These are phyloP conservation scores for Candida chilensis DNA, from an alignment of 805 yeast species.

Conservation along the genomic window DNA sequence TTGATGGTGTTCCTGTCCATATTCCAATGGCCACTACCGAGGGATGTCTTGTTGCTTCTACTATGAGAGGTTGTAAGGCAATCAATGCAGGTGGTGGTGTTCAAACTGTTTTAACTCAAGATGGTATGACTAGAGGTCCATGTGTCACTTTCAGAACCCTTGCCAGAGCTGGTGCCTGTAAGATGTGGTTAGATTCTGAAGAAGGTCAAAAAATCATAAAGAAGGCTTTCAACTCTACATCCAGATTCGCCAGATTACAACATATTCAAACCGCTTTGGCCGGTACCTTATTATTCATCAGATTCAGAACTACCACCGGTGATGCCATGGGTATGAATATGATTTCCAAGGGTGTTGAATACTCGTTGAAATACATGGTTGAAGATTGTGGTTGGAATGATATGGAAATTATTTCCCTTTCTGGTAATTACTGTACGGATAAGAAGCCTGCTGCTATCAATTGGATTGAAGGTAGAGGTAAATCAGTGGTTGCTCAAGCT, in stretches of 20 bases:
- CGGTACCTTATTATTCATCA: conserved; percentile 77
- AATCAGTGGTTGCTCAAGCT: conserved; percentile 95
- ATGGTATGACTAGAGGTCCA: conserved; percentile 99
- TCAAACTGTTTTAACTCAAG: conserved; percentile 81
- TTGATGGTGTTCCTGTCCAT: conserved; percentile 82
- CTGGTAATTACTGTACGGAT: conserved; percentile 97
- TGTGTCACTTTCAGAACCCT: conserved; percentile 85
- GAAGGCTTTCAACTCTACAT: conserved; percentile 90
- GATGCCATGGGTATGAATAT: conserved; percentile 99
- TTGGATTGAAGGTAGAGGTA: conserved; percentile 99
- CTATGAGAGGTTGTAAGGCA: conserved; percentile 99
- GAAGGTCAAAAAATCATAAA: conserved; percentile 82
- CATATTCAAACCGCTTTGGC: conserved; percentile 90
- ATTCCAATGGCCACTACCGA: conserved; percentile 99
- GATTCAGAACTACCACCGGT: conserved; percentile 98
- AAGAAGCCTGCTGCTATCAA: conserved; percentile 97
- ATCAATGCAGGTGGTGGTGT: conserved; percentile 97
- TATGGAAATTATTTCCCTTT: conserved; percentile 86
- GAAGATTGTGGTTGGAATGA: conserved; percentile 89
- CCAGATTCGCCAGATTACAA: conserved; percentile 93
- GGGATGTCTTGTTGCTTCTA: conserved; percentile 96
- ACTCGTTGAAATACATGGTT: conserved; percentile 73
- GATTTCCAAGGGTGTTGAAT: conserved; percentile 98
- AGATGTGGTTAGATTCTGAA: conserved; percentile 90
- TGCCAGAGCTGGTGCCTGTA: conserved; percentile 87